These are phyloP conservation scores for Carpinus fangiana DNA, from an alignment of 306 rosid species.

Conservation along the genomic window DNA sequence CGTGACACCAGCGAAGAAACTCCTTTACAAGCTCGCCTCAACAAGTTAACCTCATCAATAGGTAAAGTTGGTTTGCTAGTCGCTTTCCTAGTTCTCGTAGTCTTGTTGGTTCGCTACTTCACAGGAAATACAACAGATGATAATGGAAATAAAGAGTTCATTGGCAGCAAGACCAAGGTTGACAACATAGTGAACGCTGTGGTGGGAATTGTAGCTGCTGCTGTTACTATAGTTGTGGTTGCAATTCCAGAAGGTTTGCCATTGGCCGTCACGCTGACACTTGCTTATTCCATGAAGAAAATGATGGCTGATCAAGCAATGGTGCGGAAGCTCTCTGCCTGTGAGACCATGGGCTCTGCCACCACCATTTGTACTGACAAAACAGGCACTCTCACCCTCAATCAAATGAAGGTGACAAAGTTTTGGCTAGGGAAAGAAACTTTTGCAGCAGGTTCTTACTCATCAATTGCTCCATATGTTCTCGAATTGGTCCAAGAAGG, in stretches of 20 bases:
- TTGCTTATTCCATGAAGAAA: conserved; percentile 40
- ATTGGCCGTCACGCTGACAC: conserved; percentile 27
- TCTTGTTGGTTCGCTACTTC: neutral
- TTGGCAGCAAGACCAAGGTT: conserved; percentile 7
- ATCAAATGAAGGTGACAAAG: conserved; percentile 43
- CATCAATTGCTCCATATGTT: conserved; percentile 15
- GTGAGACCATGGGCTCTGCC: conserved; percentile 40
- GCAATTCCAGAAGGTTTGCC: conserved; percentile 41
- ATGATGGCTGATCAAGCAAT: conserved; percentile 37
- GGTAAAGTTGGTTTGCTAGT: neutral
- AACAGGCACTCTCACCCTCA: conserved; percentile 32
- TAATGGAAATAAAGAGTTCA: conserved; percentile 16
- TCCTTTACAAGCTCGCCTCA: neutral
- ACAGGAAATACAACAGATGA: conserved; percentile 22
- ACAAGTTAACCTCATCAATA: conserved; percentile 17
- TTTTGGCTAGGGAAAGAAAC: conserved; percentile 34
- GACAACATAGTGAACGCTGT: conserved; percentile 12
- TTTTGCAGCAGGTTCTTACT: neutral
- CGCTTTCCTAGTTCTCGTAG: too few species aligned
- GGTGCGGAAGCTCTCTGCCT: conserved; percentile 35
- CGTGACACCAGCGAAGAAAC: neutral
- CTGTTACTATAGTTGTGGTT: conserved; percentile 32
- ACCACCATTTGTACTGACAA: conserved; percentile 31
- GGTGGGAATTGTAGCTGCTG: conserved; percentile 22
- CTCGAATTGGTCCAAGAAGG: conserved; percentile 31